phyloP scores from a whole-genome alignment of 2,329 filamentous ascomycete species.

The Alternaria sp. region DNA sequence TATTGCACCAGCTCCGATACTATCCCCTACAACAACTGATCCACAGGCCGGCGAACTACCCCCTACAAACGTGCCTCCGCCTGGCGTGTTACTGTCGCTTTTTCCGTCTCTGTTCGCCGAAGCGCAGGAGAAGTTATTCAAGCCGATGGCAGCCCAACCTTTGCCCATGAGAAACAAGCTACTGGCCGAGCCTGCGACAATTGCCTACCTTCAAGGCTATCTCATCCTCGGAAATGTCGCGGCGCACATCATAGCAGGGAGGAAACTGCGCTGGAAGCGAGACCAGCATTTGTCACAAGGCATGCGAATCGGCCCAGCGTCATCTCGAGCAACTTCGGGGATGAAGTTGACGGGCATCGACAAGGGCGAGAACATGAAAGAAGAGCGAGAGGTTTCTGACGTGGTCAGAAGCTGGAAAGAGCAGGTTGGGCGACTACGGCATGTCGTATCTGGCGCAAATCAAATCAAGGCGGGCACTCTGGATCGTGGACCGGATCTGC shows the following conservation, averaged over 20 bases:
- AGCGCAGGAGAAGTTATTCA: slow-evolving; percentile 69
- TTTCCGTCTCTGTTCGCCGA: slow-evolving; percentile 75
- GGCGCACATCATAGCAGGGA: slow-evolving; percentile 81
- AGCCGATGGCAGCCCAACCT: slow-evolving; percentile 65
- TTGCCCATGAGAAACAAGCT: slow-evolving; percentile 67
- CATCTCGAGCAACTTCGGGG: slow-evolving; percentile 70
- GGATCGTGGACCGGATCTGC: slow-evolving; percentile 70
- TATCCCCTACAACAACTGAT: slow-evolving; percentile 30
- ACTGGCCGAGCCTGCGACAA: slow-evolving; percentile 66
- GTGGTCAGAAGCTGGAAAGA: slow-evolving; percentile 76
- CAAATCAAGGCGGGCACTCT: slow-evolving; percentile 49
- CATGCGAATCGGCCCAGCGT: slow-evolving; percentile 82
- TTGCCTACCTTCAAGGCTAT: slow-evolving; percentile 69
- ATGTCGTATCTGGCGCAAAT: slow-evolving; percentile 72
- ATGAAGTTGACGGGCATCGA: slow-evolving; percentile 93
- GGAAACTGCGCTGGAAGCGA: slow-evolving; percentile 87
- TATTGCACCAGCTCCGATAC: slow-evolving; percentile 21
- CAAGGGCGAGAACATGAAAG: slow-evolving; percentile 78
- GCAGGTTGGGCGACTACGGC: slow-evolving; percentile 75
- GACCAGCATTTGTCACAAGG: slow-evolving; percentile 83
- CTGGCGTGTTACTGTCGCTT: slow-evolving; percentile 78
- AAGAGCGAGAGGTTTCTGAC: slow-evolving; percentile 84
- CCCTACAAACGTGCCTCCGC: slow-evolving; percentile 87
- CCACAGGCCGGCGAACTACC: slow-evolving; percentile 53
- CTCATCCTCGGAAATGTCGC: slow-evolving; percentile 69